Evolutionary conservation across 169 alveolate species (phyloP).

Genomic region (Plasmodium fragile): DNA sequence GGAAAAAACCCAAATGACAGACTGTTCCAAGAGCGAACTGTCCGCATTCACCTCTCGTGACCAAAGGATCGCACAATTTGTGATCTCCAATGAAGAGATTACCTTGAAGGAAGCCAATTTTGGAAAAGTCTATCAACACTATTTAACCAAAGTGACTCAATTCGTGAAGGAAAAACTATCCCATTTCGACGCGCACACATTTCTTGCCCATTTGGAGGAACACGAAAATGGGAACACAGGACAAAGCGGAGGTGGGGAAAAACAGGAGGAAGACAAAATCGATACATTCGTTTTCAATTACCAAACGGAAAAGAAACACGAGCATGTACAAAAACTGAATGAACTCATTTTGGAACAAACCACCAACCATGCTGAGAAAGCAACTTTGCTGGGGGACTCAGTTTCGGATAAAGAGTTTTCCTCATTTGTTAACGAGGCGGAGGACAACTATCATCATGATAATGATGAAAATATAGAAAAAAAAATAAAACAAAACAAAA

Average conservation of each 20-base stretch:
- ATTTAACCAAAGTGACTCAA: constrained; percentile 17
- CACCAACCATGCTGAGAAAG: background rate
- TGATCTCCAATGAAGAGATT: constrained; percentile 2
- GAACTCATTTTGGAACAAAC: constrained; percentile 28
- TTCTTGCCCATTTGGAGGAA: constrained; percentile 21
- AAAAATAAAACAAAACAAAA: background rate
- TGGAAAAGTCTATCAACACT: constrained; percentile 29
- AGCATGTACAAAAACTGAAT: constrained; percentile 43
- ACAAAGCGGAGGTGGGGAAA: background rate
- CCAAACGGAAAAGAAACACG: constrained; percentile 8
- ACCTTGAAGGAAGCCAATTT: constrained; percentile 12
- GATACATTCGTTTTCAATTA: constrained; percentile 44
- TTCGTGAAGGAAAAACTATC: constrained; percentile 4
- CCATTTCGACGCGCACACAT: constrained; percentile 24
- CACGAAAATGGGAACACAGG: background rate
- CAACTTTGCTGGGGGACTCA: background rate
- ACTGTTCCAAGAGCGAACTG: background rate
- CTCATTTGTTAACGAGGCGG: constrained; percentile 3
- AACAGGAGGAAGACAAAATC: background rate
- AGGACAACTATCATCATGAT: background rate
- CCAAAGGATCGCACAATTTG: background rate
- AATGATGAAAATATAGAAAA: background rate
- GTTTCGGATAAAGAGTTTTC: constrained; percentile 37
- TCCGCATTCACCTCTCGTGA: background rate
- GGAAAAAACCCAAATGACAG: background rate